A percentile compares a stretch with the other conserved stretches of the same genome.
These are phyloP conservation scores for Saururus chinensis DNA, from an alignment of 164 flowering plant species.

Conservation along the genomic window DNA sequence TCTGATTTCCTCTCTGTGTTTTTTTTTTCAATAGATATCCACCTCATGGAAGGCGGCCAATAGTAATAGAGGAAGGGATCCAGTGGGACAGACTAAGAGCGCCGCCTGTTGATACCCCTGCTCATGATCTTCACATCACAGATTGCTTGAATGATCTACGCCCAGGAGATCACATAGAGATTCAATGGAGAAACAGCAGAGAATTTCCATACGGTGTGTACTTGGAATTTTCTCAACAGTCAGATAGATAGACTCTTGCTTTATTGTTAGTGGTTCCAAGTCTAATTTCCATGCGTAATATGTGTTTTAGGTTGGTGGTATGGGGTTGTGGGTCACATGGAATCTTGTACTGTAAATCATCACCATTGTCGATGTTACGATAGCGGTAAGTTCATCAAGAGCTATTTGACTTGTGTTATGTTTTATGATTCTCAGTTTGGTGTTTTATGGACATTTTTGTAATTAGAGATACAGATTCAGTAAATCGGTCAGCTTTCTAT, in stretches of 20 bases:
- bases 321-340: constrained; percentile 91
- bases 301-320: constrained; percentile 91
- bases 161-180: constrained; percentile 86
- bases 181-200: constrained; percentile 84
- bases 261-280: background rate
- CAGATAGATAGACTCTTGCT: background rate
- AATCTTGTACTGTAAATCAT: constrained; percentile 64
- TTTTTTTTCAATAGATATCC: constrained; percentile 38
- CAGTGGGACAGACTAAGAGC: constrained; percentile 76
- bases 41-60: constrained; percentile 25
- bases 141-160: constrained; percentile 61
- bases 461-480: no score
- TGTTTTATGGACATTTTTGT: no score
- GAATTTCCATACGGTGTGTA: constrained; percentile 81
- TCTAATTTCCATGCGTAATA: constrained; percentile 1
- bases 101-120: constrained; percentile 52
- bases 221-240: background rate
- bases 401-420: background rate
- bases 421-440: no score
- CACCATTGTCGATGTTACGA: constrained; percentile 54
- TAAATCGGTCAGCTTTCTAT: no score
- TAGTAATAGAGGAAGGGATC: constrained; percentile 52
- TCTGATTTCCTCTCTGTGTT: background rate
- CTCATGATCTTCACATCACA: constrained; percentile 59
- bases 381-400: constrained; percentile 49